A percentile compares a stretch with the other conserved stretches of the same genome.
These are phyloP conservation scores for Cladophialophora exuberans DNA, from an alignment of 2,329 filamentous ascomycete species.

Conservation along the genomic window DNA sequence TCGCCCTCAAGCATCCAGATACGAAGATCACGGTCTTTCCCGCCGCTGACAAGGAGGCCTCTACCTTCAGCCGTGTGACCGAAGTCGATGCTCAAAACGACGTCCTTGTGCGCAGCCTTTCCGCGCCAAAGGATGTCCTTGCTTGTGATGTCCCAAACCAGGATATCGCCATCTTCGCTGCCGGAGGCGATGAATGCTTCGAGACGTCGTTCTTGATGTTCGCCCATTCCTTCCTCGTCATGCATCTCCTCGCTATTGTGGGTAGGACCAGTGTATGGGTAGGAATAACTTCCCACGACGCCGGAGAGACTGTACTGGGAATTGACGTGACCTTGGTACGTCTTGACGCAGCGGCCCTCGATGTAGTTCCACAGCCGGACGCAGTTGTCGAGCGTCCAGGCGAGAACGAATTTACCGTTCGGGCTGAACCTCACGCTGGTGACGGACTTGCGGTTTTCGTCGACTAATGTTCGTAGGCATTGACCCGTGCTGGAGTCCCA, in stretches of 20 bases:
- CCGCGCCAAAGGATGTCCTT: constrained; percentile 78
- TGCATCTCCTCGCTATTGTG: too few relatives aligned
- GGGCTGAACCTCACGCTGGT: constrained; percentile 89
- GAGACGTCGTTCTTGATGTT: neutral
- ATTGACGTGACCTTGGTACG: constrained; percentile 91
- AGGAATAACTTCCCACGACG: constrained; percentile 71
- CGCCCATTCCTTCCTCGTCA: too few relatives aligned
- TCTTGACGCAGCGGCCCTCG: constrained; percentile 88
- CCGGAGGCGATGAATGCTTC: constrained; percentile 75
- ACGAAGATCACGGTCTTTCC: constrained; percentile 30
- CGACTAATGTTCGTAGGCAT: constrained; percentile 89
- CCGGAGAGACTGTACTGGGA: constrained; percentile 81
- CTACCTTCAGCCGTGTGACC: constrained; percentile 45
- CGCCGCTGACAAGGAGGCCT: constrained; percentile 32
- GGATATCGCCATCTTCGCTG: constrained; percentile 82
- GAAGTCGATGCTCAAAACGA: constrained; percentile 62
- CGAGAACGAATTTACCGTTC: constrained; percentile 90
- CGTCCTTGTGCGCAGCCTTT: constrained; percentile 59
- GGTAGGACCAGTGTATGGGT: constrained; percentile 32
- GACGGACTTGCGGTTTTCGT: constrained; percentile 92
- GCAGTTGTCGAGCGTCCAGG: constrained; percentile 87
- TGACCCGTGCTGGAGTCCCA: constrained; percentile 97
- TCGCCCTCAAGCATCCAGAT: constrained; percentile 29
- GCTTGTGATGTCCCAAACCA: constrained; percentile 87
- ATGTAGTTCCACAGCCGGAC: constrained; percentile 95